These are phyloP conservation scores for Gomphus sp. DNA, from an alignment of 1,284 basidiomycete species.

Conservation along the genomic window DNA sequence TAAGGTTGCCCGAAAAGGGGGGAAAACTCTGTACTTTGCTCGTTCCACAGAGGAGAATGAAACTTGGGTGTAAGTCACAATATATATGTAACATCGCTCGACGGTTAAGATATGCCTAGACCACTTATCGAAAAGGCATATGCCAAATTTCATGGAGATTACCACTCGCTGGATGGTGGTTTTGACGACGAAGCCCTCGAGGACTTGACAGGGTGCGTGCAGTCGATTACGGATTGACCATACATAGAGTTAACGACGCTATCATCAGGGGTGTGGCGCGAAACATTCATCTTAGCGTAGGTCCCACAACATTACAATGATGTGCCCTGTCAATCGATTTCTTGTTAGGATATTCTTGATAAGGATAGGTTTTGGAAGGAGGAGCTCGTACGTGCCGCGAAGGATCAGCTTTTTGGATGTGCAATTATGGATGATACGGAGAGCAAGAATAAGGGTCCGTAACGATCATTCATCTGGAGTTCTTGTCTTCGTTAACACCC, in stretches of 20 bases:
- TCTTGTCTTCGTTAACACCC: too few relatives aligned
- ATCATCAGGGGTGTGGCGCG: constrained; percentile 32
- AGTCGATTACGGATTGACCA: not conserved
- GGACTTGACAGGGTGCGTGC: constrained; percentile 36
- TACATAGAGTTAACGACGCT: too few relatives aligned
- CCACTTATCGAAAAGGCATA: constrained; percentile 49
- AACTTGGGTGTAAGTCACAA: constrained; percentile 33
- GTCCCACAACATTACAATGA: constrained; percentile 16
- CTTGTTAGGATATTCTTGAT: constrained; percentile 17
- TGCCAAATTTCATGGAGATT: constrained; percentile 44
- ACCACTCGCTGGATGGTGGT: constrained; percentile 30
- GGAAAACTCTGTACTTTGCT: constrained; percentile 40
- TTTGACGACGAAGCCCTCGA: constrained; percentile 35
- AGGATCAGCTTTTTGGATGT: constrained; percentile 37
- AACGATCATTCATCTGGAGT: too few relatives aligned
- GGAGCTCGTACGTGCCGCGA: constrained; percentile 25
- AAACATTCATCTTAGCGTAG: constrained; percentile 28
- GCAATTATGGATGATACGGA: not conserved
- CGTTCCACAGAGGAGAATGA: constrained; percentile 35
- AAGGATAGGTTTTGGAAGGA: constrained; percentile 18
- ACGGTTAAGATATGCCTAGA: not conserved
- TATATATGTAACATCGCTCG: not conserved
- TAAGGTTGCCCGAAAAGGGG: constrained; percentile 32
- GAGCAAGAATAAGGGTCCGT: not conserved
- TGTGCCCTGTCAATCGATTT: constrained; percentile 31